Conservation (phyloP, 495 filamentous ascomycete genomes). For the Aspergillus nanangensis region DNA sequence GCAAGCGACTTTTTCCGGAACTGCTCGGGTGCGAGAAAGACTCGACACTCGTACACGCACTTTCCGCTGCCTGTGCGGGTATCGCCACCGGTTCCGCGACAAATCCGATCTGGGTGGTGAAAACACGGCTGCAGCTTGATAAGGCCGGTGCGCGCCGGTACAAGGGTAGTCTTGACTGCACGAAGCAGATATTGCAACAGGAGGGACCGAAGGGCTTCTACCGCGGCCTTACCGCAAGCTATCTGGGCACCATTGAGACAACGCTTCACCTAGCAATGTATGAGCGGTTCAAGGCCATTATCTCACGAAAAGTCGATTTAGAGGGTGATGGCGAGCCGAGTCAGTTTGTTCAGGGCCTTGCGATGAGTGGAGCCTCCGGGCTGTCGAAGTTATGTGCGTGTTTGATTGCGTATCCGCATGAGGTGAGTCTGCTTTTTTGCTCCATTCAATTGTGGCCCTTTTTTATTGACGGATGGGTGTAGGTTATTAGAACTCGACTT, state of each 20-base stretch:
- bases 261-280: constrained; percentile 86
- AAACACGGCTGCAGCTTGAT: constrained; percentile 85
- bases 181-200: constrained; percentile 66
- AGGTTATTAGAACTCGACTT: constrained; percentile 76
- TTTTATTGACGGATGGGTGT: constrained; percentile 1
- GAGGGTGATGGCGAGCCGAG: constrained; percentile 22
- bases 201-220: constrained; percentile 79
- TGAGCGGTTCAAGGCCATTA: constrained; percentile 70
- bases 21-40: constrained; percentile 46
- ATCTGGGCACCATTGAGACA: constrained; percentile 79
- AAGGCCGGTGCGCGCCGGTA: constrained; percentile 67
- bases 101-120: constrained; percentile 91
- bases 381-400: constrained; percentile 77
- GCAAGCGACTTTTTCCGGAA: constrained; percentile 69
- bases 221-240: constrained; percentile 81
- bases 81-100: constrained; percentile 80
- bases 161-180: constrained; percentile 78
- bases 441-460: background rate
- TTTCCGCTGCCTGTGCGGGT: constrained; percentile 68
- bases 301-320: constrained; percentile 52
- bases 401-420: constrained; percentile 81
- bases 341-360: constrained; percentile 29
- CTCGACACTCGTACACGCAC: constrained; percentile 66
- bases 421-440: constrained; percentile 46
- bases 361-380: constrained; percentile 67